phyloP scores from a whole-genome alignment of 768 basidiomycete genomes.

The Trametes punicea region DNA sequence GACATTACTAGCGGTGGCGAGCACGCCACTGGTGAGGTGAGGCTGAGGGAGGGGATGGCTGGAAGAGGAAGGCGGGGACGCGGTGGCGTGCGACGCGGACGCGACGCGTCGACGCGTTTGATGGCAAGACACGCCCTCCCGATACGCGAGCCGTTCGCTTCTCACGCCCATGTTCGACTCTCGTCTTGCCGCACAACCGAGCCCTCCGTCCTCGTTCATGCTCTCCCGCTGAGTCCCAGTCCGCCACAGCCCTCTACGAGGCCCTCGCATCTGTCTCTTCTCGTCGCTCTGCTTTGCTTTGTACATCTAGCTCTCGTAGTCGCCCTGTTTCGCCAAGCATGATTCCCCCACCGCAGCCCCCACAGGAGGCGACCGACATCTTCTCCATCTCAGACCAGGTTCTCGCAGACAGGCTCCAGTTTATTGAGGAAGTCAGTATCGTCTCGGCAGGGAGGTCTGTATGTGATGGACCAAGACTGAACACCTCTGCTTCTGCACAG shows the following conservation, averaged over 20 bases:
- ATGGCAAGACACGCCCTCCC: slow-evolving; percentile 9
- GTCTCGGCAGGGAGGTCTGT: neutral
- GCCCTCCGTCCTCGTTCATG: neutral
- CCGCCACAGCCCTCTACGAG: neutral
- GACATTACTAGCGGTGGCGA: no score
- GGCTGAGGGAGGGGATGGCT: neutral
- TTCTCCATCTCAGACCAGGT: slow-evolving; percentile 74
- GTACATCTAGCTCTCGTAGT: slow-evolving; percentile 17
- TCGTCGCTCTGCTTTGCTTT: slow-evolving; percentile 15
- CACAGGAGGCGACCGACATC: slow-evolving; percentile 48
- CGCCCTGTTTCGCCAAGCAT: slow-evolving; percentile 8
- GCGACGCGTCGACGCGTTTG: slow-evolving; percentile 15
- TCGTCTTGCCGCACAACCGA: neutral
- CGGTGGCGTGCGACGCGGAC: slow-evolving; percentile 16
- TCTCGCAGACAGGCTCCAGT: slow-evolving; percentile 66
- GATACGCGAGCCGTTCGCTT: slow-evolving; percentile 4
- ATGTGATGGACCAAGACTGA: neutral
- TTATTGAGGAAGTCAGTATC: slow-evolving; percentile 66
- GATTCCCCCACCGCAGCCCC: slow-evolving; percentile 30
- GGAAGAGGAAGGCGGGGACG: slow-evolving; percentile 11
- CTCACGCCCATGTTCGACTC: slow-evolving; percentile 22
- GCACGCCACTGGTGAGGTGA: neutral
- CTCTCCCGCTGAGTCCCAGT: neutral
- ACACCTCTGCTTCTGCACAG: slow-evolving; percentile 35
- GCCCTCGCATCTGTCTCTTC: neutral